Conservation (phyloP, 2,329 filamentous ascomycete species). For the Epichloe scottii region DNA sequence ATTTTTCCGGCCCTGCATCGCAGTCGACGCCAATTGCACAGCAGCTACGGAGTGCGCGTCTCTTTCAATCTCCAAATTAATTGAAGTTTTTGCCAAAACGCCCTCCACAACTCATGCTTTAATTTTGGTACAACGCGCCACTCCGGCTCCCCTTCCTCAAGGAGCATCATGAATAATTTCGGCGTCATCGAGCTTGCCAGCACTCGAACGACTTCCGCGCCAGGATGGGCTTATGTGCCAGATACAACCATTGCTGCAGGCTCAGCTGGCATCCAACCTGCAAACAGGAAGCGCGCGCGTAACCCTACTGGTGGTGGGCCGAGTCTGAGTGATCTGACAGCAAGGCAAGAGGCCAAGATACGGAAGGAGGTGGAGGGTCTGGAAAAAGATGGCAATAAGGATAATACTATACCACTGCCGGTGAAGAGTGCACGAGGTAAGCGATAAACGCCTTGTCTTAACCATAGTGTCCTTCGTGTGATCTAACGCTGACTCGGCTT, state of each 20-base stretch:
- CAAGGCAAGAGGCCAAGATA: conserved; percentile 72
- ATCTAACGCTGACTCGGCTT: neutral
- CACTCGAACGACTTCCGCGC: conserved; percentile 54
- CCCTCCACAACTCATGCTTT: too few species aligned
- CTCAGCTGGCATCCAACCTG: conserved; percentile 37
- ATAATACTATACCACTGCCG: conserved; percentile 59
- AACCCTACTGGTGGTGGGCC: conserved; percentile 34
- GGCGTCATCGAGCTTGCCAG: conserved; percentile 75
- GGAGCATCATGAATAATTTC: conserved; percentile 45
- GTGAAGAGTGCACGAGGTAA: conserved; percentile 34
- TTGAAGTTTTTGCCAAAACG: too few species aligned
- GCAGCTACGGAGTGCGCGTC: too few species aligned
- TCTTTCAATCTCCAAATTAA: too few species aligned
- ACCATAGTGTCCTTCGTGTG: neutral
- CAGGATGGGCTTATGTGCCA: conserved; percentile 87
- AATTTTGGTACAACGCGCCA: neutral
- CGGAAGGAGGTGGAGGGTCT: conserved; percentile 72
- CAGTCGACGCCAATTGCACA: too few species aligned
- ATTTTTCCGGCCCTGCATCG: conserved; percentile 7
- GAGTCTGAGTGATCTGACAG: conserved; percentile 54
- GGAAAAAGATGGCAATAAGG: conserved; percentile 65
- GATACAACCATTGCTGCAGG: conserved; percentile 49
- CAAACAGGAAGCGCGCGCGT: conserved; percentile 61
- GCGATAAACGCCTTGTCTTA: conserved; percentile 6
- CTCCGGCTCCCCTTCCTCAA: neutral